Evolutionary conservation across 345 rosid species (phyloP), one percentile per base, ranked within the genome.

Genomic region (Acer negundo): DNA sequence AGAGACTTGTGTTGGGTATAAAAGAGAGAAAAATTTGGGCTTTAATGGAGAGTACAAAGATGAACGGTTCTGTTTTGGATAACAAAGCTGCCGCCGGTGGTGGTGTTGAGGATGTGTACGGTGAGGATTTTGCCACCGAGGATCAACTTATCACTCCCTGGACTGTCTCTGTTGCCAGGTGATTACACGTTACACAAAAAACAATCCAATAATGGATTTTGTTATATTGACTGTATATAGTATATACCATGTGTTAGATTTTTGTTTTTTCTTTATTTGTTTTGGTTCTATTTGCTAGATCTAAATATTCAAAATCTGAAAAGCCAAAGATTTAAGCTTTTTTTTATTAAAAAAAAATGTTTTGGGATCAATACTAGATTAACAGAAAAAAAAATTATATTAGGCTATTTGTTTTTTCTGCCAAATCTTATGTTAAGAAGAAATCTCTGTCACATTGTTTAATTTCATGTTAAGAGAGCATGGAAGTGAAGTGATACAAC

Each of bases 121-220:
- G 97, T 82, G 97, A 91, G 82, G 97, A 94, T 85, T 35, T 70
- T 72, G 94, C 98, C 87, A 85, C 92, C 10, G 86, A 87, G 93
- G 97, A 94, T 75, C 99, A 94, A 87, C 89, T 89, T 64, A 75
- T 91, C 67, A 96, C 99, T 12, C 99, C 99, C 31, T 94, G 97
- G 99, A 85, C 97, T 69, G 75, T 85, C 82, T 90, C 95, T 22
- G 90, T 92, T 80, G 95, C 98, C 78, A 92, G 98, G 99, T 96
- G 55, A 87, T 69, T 44, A 22, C 38, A 53, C 23, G 6, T 26
- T 17, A 56, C 24, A 6, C 15, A 9, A 42, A 42, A n/a, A 44
- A 31, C 75, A 76, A n/a, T 58, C 65, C 56, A 72, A 22, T 58
- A 35, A 35, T 35, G 1, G 38, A 5, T 35, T 67, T 8, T 62